These are phyloP conservation scores for Pyrus pyrifolia DNA, from an alignment of 306 rosid genomes.

Conservation along the genomic window DNA sequence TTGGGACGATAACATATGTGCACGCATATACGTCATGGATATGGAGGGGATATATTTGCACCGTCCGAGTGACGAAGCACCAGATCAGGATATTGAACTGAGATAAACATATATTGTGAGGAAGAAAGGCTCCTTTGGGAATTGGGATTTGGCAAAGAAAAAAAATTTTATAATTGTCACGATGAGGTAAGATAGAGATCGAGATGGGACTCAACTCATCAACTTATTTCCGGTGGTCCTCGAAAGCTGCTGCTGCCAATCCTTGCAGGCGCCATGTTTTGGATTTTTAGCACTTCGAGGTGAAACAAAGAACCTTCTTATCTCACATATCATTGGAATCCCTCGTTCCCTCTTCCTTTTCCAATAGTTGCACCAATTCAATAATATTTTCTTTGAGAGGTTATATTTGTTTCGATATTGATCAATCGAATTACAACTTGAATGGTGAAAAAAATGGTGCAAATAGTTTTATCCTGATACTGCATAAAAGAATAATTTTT, in stretches of 20 bases:
- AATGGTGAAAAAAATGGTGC: too few relatives aligned
- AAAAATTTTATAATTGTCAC: too few relatives aligned
- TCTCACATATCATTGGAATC: slow-evolving; percentile 4
- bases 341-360: not conserved
- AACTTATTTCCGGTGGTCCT: slow-evolving; percentile 4
- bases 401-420: too few relatives aligned
- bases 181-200: not conserved
- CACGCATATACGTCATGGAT: not conserved
- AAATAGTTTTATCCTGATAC: too few relatives aligned
- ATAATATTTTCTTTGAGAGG: too few relatives aligned
- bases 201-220: not conserved
- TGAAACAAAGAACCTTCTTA: not conserved
- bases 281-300: slow-evolving; percentile 40
- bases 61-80: not conserved
- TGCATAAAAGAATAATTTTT: too few relatives aligned
- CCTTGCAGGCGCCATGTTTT: not conserved
- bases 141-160: too few relatives aligned
- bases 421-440: too few relatives aligned
- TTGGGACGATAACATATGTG: not conserved
- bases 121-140: too few relatives aligned
- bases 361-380: not conserved
- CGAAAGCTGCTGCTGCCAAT: not conserved
- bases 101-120: not conserved
- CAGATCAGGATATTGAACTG: not conserved
- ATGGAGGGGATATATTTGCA: slow-evolving; percentile 4